Evolutionary conservation across 371 early-diverging fungal genomes (phyloP).

Genomic region (Mortierella sp.): DNA sequence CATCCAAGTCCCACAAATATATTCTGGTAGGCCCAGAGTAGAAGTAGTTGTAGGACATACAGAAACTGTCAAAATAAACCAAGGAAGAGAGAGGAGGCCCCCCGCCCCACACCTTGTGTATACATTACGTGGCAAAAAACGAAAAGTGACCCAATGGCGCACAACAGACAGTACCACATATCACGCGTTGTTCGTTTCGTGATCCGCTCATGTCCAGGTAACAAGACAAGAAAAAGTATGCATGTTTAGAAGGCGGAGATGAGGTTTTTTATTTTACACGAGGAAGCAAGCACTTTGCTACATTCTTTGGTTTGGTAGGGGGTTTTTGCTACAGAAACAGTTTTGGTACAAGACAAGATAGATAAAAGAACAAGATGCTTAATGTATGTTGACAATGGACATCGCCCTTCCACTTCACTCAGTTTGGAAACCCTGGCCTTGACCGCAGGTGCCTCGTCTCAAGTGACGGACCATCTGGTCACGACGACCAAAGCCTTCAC

Average conservation of each 20-base stretch:
- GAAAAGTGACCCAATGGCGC: no score
- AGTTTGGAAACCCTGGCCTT: slow-evolving; percentile 46
- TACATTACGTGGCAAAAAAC: no score
- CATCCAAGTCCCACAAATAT: not conserved
- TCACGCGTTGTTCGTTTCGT: no score
- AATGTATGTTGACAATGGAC: not conserved
- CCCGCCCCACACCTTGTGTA: no score
- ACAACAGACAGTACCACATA: no score
- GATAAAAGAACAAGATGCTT: not conserved
- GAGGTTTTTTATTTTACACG: slow-evolving; percentile 4
- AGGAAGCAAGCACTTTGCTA: slow-evolving; percentile 31
- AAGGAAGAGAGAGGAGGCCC: no score
- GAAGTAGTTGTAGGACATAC: no score
- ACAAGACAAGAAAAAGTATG: not conserved
- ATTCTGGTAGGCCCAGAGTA: no score
- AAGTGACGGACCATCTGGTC: slow-evolving; percentile 51
- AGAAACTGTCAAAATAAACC: no score
- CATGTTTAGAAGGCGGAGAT: not conserved
- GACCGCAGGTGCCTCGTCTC: slow-evolving; percentile 43
- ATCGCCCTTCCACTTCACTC: slow-evolving; percentile 22
- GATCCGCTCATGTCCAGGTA: not conserved
- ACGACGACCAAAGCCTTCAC: slow-evolving; percentile 49
- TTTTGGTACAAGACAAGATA: no score
- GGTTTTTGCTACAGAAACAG: not conserved
- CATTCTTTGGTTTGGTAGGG: not conserved